Conservation (phyloP, 805 yeast species). For the Debaryomyces hansenii region DNA sequence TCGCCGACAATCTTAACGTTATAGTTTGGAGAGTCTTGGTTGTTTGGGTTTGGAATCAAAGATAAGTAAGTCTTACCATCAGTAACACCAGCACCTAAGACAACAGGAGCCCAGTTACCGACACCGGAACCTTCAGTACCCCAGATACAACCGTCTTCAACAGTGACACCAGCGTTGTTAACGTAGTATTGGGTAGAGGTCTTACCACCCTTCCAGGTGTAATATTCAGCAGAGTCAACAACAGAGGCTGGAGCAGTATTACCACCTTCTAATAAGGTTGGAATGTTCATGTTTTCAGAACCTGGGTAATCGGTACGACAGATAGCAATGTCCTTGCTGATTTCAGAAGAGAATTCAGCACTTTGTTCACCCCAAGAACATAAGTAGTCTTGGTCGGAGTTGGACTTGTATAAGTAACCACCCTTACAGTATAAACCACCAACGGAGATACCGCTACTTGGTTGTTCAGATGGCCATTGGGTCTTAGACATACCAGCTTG, state of each 20-base stretch:
- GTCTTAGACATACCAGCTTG: constrained; percentile 81
- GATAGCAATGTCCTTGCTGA: constrained; percentile 55
- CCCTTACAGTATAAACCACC: constrained; percentile 67
- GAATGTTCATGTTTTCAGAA: constrained; percentile 76
- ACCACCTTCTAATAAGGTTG: constrained; percentile 62
- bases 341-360: constrained; percentile 54
- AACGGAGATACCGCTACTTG: constrained; percentile 65
- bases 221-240: constrained; percentile 60
- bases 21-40: constrained; percentile 43
- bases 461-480: constrained; percentile 73
- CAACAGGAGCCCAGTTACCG: constrained; percentile 82
- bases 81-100: constrained; percentile 72
- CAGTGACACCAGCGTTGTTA: constrained; percentile 76
- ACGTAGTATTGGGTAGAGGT: constrained; percentile 77
- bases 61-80: constrained; percentile 65
- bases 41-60: constrained; percentile 78
- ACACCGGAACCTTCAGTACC: constrained; percentile 56
- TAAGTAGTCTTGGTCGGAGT: constrained; percentile 48
- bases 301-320: constrained; percentile 85
- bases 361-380: constrained; percentile 65
- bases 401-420: constrained; percentile 65
- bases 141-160: constrained; percentile 72
- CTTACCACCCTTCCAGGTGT: constrained; percentile 58
- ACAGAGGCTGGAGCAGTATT: constrained; percentile 52
- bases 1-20: constrained; percentile 42